These are phyloP conservation scores for Dissoconium aciculare DNA, from an alignment of 2,329 filamentous ascomycete species.

Conservation along the genomic window DNA sequence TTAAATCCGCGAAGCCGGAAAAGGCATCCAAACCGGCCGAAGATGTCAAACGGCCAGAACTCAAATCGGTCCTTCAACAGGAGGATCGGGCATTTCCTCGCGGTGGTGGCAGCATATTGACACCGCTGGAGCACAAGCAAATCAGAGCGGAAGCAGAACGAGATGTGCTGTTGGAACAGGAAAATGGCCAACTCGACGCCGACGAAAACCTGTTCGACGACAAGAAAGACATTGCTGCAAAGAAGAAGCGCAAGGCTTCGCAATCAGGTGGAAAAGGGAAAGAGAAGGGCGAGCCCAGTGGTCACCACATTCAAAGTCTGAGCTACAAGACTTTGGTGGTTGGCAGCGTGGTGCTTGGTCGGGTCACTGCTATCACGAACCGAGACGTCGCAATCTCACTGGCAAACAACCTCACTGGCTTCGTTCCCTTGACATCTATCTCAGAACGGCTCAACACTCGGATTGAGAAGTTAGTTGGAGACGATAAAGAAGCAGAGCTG, in stretches of 20 bases:
- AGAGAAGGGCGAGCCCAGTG: conserved; percentile 30
- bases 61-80: conserved; percentile 42
- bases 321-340: conserved; percentile 65
- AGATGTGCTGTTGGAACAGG: conserved; percentile 81
- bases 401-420: conserved; percentile 84
- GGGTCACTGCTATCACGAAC: conserved; percentile 65
- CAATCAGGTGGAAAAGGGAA: conserved; percentile 24
- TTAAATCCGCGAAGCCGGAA: conserved; percentile 18
- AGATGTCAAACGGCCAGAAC: conserved; percentile 9
- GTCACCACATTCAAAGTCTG: conserved; percentile 65
- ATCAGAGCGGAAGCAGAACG: conserved; percentile 86
- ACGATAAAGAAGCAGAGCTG: conserved; percentile 37
- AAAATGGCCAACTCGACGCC: conserved; percentile 43
- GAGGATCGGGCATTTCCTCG: conserved; percentile 86
- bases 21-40: conserved; percentile 5
- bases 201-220: conserved; percentile 32
- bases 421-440: conserved; percentile 80
- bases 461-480: conserved; percentile 52
- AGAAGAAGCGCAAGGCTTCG: conserved; percentile 36
- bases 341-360: conserved; percentile 76
- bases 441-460: conserved; percentile 64
- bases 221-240: conserved; percentile 26
- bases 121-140: conserved; percentile 88
- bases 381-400: conserved; percentile 68
- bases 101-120: conserved; percentile 79